Percentiles rank a stretch among this genome's conserved stretches.
phyloP scores from a whole-genome alignment of 2,329 filamentous ascomycete genomes.

The Ophioceras dolichostomum region DNA sequence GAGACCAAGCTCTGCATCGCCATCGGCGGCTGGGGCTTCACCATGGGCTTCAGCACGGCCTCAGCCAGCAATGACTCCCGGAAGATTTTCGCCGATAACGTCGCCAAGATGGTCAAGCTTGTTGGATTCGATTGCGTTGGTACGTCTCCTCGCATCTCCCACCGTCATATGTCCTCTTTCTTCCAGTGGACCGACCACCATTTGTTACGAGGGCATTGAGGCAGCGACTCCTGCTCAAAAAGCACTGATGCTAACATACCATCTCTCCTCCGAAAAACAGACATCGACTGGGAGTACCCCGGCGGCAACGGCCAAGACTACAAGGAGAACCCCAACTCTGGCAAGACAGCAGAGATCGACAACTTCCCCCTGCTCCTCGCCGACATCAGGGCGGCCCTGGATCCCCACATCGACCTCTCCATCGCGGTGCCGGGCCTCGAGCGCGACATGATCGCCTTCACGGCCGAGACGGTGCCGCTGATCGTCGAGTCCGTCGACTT shows the following conservation, averaged over 20 bases:
- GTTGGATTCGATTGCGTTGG: conserved; percentile 49
- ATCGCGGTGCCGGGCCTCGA: conserved; percentile 55
- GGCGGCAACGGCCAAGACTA: conserved; percentile 61
- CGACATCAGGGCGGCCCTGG: conserved; percentile 43
- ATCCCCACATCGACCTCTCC: conserved; percentile 47
- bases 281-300: conserved; percentile 56
- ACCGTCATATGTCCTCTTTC: neutral
- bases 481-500: conserved; percentile 51
- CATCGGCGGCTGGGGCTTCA: conserved; percentile 55
- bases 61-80: conserved; percentile 33
- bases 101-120: conserved; percentile 37
- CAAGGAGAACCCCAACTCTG: conserved; percentile 46
- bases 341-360: conserved; percentile 48
- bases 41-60: conserved; percentile 38
- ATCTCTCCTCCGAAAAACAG: conserved; percentile 13
- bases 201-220: too few relatives aligned
- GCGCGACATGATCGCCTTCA: conserved; percentile 57
- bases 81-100: conserved; percentile 41
- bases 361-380: conserved; percentile 50
- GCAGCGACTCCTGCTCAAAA: too few relatives aligned
- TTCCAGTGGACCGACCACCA: neutral
- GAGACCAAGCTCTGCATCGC: conserved; percentile 49
- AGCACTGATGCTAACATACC: neutral
- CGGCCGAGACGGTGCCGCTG: conserved; percentile 38
- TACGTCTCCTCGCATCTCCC: conserved; percentile 20